These are phyloP conservation scores for Phytophthora lateralis DNA, from an alignment of 352 stramenopile genomes.

Conservation along the genomic window DNA sequence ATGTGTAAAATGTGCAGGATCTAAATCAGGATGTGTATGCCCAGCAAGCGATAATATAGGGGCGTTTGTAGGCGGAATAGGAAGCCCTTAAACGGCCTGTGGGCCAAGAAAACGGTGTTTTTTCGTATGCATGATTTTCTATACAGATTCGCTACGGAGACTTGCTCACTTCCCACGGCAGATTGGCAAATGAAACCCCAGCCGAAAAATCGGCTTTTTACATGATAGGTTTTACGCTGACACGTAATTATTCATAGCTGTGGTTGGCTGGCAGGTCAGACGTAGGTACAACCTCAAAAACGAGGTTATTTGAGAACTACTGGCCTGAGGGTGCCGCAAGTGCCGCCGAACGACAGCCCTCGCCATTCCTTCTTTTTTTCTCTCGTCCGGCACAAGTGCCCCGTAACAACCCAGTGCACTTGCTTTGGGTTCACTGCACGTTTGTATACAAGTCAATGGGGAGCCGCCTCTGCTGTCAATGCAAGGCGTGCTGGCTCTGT, in stretches of 20 bases:
- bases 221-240: not conserved
- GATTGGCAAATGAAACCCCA: not conserved
- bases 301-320: not conserved
- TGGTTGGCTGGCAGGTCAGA: not conserved
- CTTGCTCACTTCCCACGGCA: not conserved
- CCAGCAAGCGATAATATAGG: not conserved
- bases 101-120: conserved; percentile 1
- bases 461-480: not conserved
- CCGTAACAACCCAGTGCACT: not conserved
- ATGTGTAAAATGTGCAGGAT: no score
- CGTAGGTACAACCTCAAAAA: conserved; percentile 1
- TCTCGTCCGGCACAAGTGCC: not conserved
- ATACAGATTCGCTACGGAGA: not conserved
- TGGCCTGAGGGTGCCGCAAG: no score
- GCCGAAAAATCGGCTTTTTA: not conserved
- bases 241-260: not conserved
- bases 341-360: not conserved
- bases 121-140: no score
- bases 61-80: not conserved
- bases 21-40: no score
- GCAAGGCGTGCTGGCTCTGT: conserved; percentile 1
- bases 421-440: not conserved
- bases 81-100: not conserved
- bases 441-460: conserved; percentile 17
- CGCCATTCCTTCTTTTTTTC: not conserved